These are phyloP conservation scores for Bifiguratus adelaidae DNA, from an alignment of 192 early-diverging fungal genomes.

Conservation along the genomic window DNA sequence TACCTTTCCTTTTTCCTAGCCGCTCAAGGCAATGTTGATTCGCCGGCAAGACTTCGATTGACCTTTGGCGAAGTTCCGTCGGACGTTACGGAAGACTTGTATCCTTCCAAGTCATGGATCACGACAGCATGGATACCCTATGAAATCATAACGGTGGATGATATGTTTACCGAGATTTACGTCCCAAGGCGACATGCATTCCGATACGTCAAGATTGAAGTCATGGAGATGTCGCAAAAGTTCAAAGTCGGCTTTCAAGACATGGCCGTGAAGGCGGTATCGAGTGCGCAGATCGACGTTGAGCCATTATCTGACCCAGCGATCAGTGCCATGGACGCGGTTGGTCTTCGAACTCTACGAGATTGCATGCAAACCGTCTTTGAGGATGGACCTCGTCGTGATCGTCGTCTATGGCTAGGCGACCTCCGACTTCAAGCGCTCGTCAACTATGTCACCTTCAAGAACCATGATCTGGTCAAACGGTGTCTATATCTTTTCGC, in stretches of 20 bases:
- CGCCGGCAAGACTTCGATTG: not conserved
- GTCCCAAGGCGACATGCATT: slow-evolving; percentile 1
- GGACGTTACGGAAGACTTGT: slow-evolving; percentile 1
- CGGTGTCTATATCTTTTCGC: slow-evolving; percentile 2
- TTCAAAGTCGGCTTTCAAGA: slow-evolving; percentile 1
- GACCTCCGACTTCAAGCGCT: slow-evolving; percentile 3
- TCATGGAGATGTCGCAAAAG: not conserved
- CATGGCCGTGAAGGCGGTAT: not conserved
- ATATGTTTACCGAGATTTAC: not conserved
- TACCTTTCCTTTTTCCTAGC: not conserved
- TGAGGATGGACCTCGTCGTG: slow-evolving; percentile 1
- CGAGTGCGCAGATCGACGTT: not conserved
- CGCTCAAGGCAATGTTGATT: slow-evolving; percentile 1
- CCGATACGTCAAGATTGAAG: not conserved
- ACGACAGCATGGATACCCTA: slow-evolving; percentile 2
- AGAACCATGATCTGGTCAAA: slow-evolving; percentile 2
- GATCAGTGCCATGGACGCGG: not conserved
- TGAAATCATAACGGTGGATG: not conserved
- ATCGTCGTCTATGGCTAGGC: not conserved
- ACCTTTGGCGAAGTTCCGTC: slow-evolving; percentile 2
- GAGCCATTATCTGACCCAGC: not conserved
- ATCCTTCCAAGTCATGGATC: slow-evolving; percentile 4
- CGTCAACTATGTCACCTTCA: slow-evolving; percentile 3
- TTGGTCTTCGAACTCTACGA: not conserved
- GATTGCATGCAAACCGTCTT: slow-evolving; percentile 5